A percentile compares a stretch with the other conserved stretches of the same genome.
These are phyloP conservation scores for Blastomyces percursus DNA, from an alignment of 2,329 filamentous ascomycete species.

Conservation along the genomic window DNA sequence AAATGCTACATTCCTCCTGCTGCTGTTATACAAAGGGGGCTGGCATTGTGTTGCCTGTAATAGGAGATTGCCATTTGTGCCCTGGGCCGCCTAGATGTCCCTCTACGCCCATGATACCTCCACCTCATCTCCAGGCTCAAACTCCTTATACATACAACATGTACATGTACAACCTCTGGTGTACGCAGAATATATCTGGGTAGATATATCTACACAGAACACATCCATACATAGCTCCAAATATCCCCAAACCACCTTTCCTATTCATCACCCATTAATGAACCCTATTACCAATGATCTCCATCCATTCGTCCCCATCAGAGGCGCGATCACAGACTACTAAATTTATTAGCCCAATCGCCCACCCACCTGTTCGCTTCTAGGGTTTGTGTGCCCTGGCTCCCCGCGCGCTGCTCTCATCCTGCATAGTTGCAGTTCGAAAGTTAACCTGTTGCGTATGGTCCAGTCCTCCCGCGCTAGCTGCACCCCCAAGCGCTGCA, in stretches of 20 bases:
- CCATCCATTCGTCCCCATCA: conserved; percentile 2
- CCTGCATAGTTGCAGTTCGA: neutral
- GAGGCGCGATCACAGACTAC: neutral
- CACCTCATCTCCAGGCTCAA: too few species aligned
- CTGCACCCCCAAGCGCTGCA: neutral
- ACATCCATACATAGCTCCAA: neutral
- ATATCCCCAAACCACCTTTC: neutral
- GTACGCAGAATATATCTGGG: too few species aligned
- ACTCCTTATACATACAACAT: too few species aligned
- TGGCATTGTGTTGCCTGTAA: too few species aligned
- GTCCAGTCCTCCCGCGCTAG: neutral
- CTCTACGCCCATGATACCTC: too few species aligned
- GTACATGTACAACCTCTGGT: too few species aligned
- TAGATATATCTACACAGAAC: neutral
- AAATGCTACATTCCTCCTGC: neutral
- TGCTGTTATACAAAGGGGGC: too few species aligned
- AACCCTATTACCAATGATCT: neutral
- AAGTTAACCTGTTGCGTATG: neutral
- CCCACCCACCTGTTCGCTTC: neutral
- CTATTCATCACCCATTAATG: neutral
- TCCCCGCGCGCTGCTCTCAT: neutral
- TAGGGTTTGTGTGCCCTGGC: neutral
- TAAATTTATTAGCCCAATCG: neutral
- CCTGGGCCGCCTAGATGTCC: too few species aligned
- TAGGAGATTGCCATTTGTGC: too few species aligned